Evolutionary conservation across 257 asterid genomes (phyloP).

Genomic region (Sherardia arvensis): DNA sequence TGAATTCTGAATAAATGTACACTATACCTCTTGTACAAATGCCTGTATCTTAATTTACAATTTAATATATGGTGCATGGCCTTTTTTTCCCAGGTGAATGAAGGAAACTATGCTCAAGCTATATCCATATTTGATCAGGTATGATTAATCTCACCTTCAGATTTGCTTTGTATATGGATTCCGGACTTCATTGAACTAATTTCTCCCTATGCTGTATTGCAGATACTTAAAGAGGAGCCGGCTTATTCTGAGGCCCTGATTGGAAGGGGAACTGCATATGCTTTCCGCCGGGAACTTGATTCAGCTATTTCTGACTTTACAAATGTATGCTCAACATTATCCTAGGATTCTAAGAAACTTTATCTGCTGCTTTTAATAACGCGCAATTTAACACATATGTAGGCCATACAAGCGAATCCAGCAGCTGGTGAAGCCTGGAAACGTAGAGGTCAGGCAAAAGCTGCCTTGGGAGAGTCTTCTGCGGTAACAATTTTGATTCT

Average conservation of each 20-base stretch:
- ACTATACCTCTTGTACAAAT: background rate
- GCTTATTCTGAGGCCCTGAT: constrained; percentile 91
- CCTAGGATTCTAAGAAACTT: background rate
- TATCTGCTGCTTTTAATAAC: background rate
- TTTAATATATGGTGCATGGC: constrained; percentile 11
- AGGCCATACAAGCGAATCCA: constrained; percentile 93
- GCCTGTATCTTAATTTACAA: background rate
- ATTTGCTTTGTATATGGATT: constrained; percentile 11
- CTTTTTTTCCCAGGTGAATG: constrained; percentile 74
- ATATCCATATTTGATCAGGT: constrained; percentile 94
- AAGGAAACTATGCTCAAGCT: constrained; percentile 80
- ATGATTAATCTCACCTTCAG: constrained; percentile 7
- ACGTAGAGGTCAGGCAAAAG: constrained; percentile 99
- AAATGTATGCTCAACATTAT: constrained; percentile 37
- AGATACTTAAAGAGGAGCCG: constrained; percentile 88
- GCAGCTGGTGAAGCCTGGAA: constrained; percentile 99
- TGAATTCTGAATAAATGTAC: background rate
- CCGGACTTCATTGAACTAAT: constrained; percentile 3
- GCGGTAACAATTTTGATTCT: constrained; percentile 38
- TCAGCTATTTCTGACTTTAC: constrained; percentile 95
- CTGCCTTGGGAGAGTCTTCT: constrained; percentile 94
- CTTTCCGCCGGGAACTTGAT: constrained; percentile 90
- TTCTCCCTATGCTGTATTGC: constrained; percentile 18
- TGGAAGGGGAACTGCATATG: constrained; percentile 99
- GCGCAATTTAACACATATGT: background rate